Evolutionary conservation across 768 basidiomycete genomes (phyloP).

Genomic region (Rhodotorula toruloides): DNA sequence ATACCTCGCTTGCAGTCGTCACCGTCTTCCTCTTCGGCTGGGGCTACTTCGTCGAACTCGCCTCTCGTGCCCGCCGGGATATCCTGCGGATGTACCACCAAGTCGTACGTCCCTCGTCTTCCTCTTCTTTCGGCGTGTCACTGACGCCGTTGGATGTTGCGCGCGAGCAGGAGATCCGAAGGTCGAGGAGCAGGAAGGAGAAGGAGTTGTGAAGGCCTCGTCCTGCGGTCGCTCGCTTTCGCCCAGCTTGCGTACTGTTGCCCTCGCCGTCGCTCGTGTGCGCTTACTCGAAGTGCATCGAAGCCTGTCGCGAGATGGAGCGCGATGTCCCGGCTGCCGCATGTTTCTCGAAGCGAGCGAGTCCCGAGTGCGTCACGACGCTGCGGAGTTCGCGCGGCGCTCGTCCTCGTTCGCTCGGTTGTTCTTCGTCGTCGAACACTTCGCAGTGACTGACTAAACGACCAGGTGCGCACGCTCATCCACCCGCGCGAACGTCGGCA

Average conservation of each 20-base stretch:
- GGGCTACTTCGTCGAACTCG: constrained; percentile 1
- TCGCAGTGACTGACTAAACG: too few species aligned
- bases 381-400: too few species aligned
- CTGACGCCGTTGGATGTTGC: too few species aligned
- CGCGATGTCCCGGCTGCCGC: too few species aligned
- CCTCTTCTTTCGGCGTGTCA: not conserved
- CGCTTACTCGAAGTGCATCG: too few species aligned
- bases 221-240: not conserved
- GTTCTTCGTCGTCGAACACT: too few species aligned
- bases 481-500: too few species aligned
- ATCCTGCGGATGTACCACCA: constrained; percentile 1
- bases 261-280: not conserved
- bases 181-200: not conserved
- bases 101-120: not conserved
- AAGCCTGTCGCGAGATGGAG: too few species aligned
- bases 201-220: not conserved
- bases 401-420: too few species aligned
- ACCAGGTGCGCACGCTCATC: too few species aligned
- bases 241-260: not conserved
- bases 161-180: not conserved
- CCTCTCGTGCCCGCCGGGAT: not conserved
- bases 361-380: too few species aligned
- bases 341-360: too few species aligned
- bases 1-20: not conserved
- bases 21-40: not conserved